phyloP scores from a whole-genome alignment of 139 green algal genomes.

The Picochlorum sp. region DNA sequence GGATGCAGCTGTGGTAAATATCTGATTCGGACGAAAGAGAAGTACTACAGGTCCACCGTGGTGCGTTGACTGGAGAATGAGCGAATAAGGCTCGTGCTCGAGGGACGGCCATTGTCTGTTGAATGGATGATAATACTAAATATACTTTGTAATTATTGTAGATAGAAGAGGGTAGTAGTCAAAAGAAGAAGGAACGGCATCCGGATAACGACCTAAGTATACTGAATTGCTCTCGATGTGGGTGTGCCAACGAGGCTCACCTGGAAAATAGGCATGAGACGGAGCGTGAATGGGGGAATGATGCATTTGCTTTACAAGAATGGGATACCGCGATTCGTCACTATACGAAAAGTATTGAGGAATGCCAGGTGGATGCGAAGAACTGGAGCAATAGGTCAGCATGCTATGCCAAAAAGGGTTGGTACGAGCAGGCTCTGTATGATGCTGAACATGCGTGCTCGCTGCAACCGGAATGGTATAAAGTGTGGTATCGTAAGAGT shows the following conservation, averaged over 20 bases:
- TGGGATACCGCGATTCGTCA: slow-evolving; percentile 12
- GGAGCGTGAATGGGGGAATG: slow-evolving; percentile 15
- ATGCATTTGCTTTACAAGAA: slow-evolving; percentile 4
- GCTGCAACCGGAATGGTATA: slow-evolving; percentile 21
- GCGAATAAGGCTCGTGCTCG: background rate
- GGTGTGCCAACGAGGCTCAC: slow-evolving; percentile 15
- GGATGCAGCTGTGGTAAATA: slow-evolving; percentile 7
- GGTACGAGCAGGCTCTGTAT: slow-evolving; percentile 13
- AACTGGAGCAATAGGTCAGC: slow-evolving; percentile 17
- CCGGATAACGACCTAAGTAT: slow-evolving; percentile 22
- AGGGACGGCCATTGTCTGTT: too few relatives aligned
- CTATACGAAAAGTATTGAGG: slow-evolving; percentile 14
- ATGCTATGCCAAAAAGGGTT: slow-evolving; percentile 19
- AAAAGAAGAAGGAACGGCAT: too few relatives aligned
- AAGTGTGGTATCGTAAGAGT: slow-evolving; percentile 3
- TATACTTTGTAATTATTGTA: too few relatives aligned
- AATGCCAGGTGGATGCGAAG: background rate
- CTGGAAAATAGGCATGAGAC: background rate
- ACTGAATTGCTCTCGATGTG: slow-evolving; percentile 25
- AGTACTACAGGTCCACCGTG: background rate
- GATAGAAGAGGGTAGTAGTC: too few relatives aligned
- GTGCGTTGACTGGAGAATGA: background rate
- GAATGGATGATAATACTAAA: too few relatives aligned
- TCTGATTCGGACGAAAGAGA: background rate
- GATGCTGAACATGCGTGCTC: slow-evolving; percentile 14